Evolutionary conservation across 805 yeast genomes (phyloP), one percentile per base, ranked within the genome.

Genomic region (Wickerhamiella allomyrinae): DNA sequence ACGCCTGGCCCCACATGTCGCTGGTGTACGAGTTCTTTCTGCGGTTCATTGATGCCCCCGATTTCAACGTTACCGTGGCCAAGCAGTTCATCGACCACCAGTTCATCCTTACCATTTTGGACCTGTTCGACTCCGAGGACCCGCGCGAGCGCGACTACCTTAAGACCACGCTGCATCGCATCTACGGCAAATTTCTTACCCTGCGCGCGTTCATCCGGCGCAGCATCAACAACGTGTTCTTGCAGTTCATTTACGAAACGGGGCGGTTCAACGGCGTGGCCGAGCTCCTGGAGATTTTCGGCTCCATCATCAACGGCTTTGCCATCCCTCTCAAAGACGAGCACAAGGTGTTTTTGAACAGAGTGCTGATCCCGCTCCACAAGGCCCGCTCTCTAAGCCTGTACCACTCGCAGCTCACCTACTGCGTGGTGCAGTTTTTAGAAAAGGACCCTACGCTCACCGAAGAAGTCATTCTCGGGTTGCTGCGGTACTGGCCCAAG

Each of bases 1-100:
- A 89, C 49, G 87, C 96, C 8, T 91, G 98, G 98, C 95, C 97
- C 10, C 98, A 91, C 60, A 91, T 91, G 97, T 94, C 85, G 62
- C 73, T 86, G 34, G 94, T 87, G 24, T 91, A 91, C 65, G 97
- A 91, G 61, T 85, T 91, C 55, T 89, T 91, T 58, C 66, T 91
- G 46, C 69, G 94, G 55, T 89, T 91, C 62, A 79, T 91, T 41
- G 97, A 91, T 63, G 77, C 89, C 49, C 93, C 94, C 2, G 96
- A 87, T 62, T 89, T 91, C 61, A 83, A 84, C 57, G 95, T 87
- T 57, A 85, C 85, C 41, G 68, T 81, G 38, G 98, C 98, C 23
- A 87, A 87, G 61, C 91, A 83, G 55, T 87, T 76, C 58, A 86
- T 91, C 50, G 97, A 91, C 63, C 96, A 87, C 57, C 77, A 76